phyloP scores from a whole-genome alignment of 164 flowering plant genomes.

The Chimonanthus salicifolius region DNA sequence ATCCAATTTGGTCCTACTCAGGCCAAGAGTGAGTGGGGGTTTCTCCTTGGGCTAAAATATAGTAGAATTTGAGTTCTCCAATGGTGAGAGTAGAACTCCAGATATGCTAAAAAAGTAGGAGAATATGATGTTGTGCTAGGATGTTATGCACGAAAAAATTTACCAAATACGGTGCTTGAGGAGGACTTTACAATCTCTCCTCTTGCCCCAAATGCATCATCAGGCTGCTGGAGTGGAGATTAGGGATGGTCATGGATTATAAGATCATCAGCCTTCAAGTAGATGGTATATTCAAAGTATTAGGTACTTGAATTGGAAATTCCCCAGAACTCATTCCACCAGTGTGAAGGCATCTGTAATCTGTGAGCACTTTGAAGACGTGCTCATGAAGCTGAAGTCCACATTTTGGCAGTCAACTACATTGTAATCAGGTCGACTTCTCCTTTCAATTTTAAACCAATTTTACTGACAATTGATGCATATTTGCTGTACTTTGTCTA shows the following conservation, averaged over 20 bases:
- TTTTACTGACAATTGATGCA: no score
- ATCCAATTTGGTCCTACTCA: slow-evolving; percentile 24
- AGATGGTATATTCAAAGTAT: background rate
- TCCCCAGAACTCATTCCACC: background rate
- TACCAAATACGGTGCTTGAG: no score
- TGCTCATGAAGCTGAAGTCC: background rate
- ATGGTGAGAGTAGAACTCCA: no score
- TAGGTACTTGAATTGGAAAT: background rate
- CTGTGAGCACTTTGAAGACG: background rate
- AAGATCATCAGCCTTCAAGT: background rate
- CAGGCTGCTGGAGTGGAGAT: background rate
- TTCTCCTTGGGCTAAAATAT: background rate
- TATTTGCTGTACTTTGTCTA: no score
- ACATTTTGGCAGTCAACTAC: background rate
- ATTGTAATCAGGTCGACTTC: background rate
- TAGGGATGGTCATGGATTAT: background rate
- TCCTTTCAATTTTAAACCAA: background rate
- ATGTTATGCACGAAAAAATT: no score
- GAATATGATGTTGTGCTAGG: no score
- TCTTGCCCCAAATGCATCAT: background rate
- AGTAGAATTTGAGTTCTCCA: background rate
- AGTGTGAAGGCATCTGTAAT: background rate
- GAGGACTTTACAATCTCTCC: no score
- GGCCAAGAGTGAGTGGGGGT: slow-evolving; percentile 20
- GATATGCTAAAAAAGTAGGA: no score